Conservation (phyloP, 208 protist genomes). For the Leptomonas seymouri region DNA sequence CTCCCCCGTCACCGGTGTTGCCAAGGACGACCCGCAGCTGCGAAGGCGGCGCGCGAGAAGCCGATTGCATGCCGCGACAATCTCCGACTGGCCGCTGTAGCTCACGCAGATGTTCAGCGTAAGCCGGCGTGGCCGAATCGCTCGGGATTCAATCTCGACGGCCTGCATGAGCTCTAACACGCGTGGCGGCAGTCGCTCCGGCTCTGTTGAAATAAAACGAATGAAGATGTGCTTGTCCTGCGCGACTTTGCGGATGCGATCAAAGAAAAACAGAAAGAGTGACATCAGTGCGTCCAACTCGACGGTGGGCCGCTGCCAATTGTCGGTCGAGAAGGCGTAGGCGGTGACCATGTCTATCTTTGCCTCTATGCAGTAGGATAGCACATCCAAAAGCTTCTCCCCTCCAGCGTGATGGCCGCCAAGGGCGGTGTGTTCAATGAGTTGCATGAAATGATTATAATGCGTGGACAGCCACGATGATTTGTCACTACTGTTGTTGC, state of each 20-base stretch:
- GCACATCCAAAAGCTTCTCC: conserved; percentile 83
- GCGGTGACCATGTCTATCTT: conserved; percentile 82
- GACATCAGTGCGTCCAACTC: conserved; percentile 87
- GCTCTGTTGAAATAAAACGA: conserved; percentile 81
- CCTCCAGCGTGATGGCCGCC: conserved; percentile 83
- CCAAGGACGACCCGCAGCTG: conserved; percentile 1
- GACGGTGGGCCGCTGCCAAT: conserved; percentile 71
- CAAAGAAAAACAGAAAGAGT: conserved; percentile 85
- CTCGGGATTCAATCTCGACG: conserved; percentile 70
- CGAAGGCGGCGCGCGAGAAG: conserved; percentile 34
- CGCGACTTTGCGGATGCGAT: conserved; percentile 55
- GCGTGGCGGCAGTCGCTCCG: conserved; percentile 48
- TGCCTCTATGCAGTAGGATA: conserved; percentile 63
- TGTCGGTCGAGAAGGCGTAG: conserved; percentile 92
- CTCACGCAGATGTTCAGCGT: conserved; percentile 89
- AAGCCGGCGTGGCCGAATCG: conserved; percentile 51
- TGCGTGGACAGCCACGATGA: conserved; percentile 21
- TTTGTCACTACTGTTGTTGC: no score
- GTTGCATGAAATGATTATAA: conserved; percentile 33
- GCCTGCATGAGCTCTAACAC: conserved; percentile 65
- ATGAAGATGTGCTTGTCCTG: conserved; percentile 79
- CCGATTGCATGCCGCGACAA: conserved; percentile 67
- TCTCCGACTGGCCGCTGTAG: conserved; percentile 84
- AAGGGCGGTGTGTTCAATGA: conserved; percentile 61
- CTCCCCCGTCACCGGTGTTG: conserved; percentile 38